Percentiles rank a stretch among this genome's conserved stretches.
These are phyloP conservation scores for Blastocystis hominis DNA, from an alignment of 352 stramenopile species.

Conservation along the genomic window DNA sequence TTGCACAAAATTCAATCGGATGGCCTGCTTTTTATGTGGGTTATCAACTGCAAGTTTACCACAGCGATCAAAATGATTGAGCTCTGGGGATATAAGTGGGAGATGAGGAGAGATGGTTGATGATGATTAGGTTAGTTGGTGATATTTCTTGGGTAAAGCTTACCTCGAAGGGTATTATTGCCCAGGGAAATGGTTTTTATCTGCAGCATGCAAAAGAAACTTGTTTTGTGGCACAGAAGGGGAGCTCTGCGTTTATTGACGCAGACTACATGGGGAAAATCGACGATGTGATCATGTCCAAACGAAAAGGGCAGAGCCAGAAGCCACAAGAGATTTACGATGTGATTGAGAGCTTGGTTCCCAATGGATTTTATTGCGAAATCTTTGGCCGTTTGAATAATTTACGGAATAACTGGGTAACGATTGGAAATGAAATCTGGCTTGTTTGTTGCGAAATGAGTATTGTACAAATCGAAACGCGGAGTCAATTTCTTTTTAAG, in stretches of 20 bases:
- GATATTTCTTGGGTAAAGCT: slow-evolving; percentile 62
- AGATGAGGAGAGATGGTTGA: neutral
- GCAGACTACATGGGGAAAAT: slow-evolving; percentile 36
- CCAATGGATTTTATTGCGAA: slow-evolving; percentile 17
- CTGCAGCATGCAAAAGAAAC: slow-evolving; percentile 63
- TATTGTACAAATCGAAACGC: neutral
- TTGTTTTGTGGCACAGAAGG: slow-evolving; percentile 61
- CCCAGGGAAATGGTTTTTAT: slow-evolving; percentile 62
- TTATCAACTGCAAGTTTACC: slow-evolving; percentile 63
- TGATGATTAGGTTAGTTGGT: slow-evolving; percentile 35
- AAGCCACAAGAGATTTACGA: slow-evolving; percentile 63
- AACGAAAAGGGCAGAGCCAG: slow-evolving; percentile 61
- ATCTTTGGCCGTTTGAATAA: slow-evolving; percentile 20
- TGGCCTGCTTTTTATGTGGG: slow-evolving; percentile 62
- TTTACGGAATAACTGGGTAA: slow-evolving; percentile 19
- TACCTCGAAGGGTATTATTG: slow-evolving; percentile 60
- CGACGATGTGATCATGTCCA: slow-evolving; percentile 61
- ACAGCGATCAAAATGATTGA: slow-evolving; percentile 60
- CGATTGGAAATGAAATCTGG: slow-evolving; percentile 35
- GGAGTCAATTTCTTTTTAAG: neutral
- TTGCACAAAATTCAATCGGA: slow-evolving; percentile 59
- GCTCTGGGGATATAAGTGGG: slow-evolving; percentile 59
- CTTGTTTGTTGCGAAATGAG: neutral
- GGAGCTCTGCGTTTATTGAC: slow-evolving; percentile 29
- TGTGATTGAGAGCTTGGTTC: slow-evolving; percentile 59